These are phyloP conservation scores for Leptographium lundbergii DNA, from an alignment of 2,329 filamentous ascomycete species.

Conservation along the genomic window DNA sequence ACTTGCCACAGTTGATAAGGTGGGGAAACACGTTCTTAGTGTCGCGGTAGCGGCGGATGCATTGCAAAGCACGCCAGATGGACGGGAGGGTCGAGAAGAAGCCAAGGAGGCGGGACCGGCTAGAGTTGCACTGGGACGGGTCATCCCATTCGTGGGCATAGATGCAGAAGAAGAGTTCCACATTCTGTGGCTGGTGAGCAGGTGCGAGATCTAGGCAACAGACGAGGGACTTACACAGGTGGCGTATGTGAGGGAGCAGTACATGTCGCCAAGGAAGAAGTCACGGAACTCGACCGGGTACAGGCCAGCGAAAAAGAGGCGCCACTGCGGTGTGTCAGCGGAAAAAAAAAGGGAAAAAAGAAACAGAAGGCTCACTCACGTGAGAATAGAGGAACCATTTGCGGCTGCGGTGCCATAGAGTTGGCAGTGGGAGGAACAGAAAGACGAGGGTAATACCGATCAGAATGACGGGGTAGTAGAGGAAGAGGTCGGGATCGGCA, in stretches of 20 bases:
- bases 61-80: conserved; percentile 85
- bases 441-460: conserved; percentile 55
- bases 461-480: conserved; percentile 78
- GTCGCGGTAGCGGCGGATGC: conserved; percentile 77
- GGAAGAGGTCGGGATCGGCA: conserved; percentile 53
- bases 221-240: conserved; percentile 53
- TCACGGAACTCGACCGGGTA: conserved; percentile 95
- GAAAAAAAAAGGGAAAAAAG: not conserved
- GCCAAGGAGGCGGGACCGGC: conserved; percentile 67
- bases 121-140: conserved; percentile 71
- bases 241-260: conserved; percentile 86
- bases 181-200: conserved; percentile 43
- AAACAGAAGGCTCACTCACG: conserved; percentile 35
- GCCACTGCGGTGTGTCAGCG: conserved; percentile 45
- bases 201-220: no score
- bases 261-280: conserved; percentile 96
- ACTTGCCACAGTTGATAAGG: conserved; percentile 85
- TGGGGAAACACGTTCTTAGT: conserved; percentile 84
- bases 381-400: conserved; percentile 85
- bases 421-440: conserved; percentile 61
- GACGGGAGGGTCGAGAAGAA: conserved; percentile 76
- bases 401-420: conserved; percentile 64
- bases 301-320: conserved; percentile 69
- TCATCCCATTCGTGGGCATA: conserved; percentile 70
- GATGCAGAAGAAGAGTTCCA: conserved; percentile 88